phyloP scores from a whole-genome alignment of 495 filamentous ascomycete genomes.

The Penicillium subrubescens region DNA sequence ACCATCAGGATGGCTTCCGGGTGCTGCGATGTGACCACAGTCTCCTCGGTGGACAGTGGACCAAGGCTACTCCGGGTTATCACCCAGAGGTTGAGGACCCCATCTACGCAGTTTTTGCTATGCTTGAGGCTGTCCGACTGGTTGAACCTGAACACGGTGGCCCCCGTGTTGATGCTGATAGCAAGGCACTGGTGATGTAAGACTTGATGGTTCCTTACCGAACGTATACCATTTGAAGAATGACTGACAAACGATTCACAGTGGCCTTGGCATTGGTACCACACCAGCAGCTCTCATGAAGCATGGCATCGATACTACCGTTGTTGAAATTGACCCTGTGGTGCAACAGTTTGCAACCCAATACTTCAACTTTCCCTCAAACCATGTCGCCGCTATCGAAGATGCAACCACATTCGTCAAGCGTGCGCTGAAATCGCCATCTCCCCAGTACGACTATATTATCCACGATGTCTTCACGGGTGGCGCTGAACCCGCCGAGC shows the following conservation, averaged over 20 bases:
- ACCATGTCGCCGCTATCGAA: constrained; percentile 78
- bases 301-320: constrained; percentile 88
- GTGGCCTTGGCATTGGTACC: constrained; percentile 90
- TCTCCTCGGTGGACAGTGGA: constrained; percentile 93
- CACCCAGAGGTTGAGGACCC: constrained; percentile 69
- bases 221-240: not conserved
- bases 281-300: constrained; percentile 81
- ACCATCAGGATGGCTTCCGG: constrained; percentile 66
- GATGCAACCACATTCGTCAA: constrained; percentile 78
- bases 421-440: constrained; percentile 43
- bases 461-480: constrained; percentile 99
- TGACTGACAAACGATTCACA: constrained; percentile 32
- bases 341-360: constrained; percentile 78
- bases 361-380: constrained; percentile 78
- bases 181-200: constrained; percentile 82
- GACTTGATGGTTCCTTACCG: constrained; percentile 13
- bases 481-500: constrained; percentile 81
- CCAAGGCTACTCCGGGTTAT: constrained; percentile 32
- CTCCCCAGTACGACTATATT: constrained; percentile 78
- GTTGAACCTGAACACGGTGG: constrained; percentile 57
- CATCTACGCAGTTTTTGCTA: constrained; percentile 89
- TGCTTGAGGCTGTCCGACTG: constrained; percentile 87
- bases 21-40: constrained; percentile 93
- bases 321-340: constrained; percentile 90
- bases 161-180: constrained; percentile 59